phyloP scores from a whole-genome alignment of 352 stramenopile species.

The Phytophthora vignae region DNA sequence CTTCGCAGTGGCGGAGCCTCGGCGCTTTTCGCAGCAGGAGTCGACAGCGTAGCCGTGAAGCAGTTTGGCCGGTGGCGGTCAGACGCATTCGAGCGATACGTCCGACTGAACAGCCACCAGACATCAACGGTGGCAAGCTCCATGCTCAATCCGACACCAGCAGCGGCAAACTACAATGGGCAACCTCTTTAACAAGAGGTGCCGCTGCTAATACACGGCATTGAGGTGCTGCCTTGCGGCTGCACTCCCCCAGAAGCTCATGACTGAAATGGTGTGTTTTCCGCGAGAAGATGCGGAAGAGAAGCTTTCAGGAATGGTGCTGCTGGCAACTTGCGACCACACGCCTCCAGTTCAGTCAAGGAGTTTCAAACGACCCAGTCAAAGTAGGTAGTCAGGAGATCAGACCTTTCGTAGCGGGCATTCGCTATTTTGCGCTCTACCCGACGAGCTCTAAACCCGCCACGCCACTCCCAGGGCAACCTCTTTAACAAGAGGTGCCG shows the following conservation, averaged over 20 bases:
- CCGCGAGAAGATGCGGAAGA: no score
- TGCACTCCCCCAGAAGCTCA: neutral
- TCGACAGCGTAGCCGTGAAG: neutral
- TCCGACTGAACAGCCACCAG: neutral
- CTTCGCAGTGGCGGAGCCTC: neutral
- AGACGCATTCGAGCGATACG: neutral
- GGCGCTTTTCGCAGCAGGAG: neutral
- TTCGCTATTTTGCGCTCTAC: no score
- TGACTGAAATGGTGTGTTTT: neutral
- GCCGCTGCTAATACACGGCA: neutral
- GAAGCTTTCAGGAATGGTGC: no score
- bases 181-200: neutral
- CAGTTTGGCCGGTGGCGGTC: neutral
- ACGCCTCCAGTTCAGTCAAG: no score
- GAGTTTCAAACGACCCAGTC: no score
- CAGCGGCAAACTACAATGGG: constrained; percentile 1
- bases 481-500: neutral
- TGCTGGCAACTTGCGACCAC: no score
- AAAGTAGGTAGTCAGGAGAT: no score
- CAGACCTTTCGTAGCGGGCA: no score
- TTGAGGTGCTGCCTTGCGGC: neutral
- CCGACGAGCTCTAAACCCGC: no score
- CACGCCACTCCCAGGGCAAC: no score
- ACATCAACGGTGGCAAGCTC: neutral
- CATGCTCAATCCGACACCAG: neutral